A percentile compares a stretch with the other conserved stretches of the same genome.
These are phyloP conservation scores for Apophysomyces elegans DNA, from an alignment of 371 early-diverging fungal species.

Conservation along the genomic window DNA sequence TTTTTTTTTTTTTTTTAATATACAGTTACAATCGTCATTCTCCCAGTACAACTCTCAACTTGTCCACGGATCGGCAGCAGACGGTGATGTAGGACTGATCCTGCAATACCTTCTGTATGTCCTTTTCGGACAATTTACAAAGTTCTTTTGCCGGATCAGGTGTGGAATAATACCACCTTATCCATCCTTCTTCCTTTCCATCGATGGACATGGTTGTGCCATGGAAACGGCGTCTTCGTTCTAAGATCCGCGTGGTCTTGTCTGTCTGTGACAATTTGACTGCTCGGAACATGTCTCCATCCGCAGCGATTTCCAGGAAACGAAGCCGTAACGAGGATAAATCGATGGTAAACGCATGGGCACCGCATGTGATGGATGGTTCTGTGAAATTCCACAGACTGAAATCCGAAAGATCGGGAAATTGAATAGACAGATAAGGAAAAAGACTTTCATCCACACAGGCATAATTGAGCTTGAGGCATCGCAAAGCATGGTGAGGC, in stretches of 20 bases:
- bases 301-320: background rate
- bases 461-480: background rate
- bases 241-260: background rate
- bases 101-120: background rate
- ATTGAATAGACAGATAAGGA: background rate
- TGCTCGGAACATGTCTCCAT: background rate
- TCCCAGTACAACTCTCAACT: background rate
- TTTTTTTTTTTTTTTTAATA: no score
- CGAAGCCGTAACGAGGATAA: background rate
- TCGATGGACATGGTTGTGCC: background rate
- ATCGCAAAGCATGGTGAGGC: background rate
- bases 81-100: background rate
- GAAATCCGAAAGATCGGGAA: background rate
- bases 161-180: constrained; percentile 1
- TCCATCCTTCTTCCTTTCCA: background rate
- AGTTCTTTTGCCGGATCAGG: constrained; percentile 4
- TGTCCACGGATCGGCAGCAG: background rate
- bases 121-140: background rate
- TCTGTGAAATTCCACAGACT: background rate
- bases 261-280: background rate
- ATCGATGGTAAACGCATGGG: background rate
- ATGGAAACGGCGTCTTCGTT: background rate
- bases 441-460: background rate
- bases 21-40: background rate
- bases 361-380: no score